Evolutionary conservation across 306 rosid genomes (phyloP).

Genomic region (Vigna unguiculata): DNA sequence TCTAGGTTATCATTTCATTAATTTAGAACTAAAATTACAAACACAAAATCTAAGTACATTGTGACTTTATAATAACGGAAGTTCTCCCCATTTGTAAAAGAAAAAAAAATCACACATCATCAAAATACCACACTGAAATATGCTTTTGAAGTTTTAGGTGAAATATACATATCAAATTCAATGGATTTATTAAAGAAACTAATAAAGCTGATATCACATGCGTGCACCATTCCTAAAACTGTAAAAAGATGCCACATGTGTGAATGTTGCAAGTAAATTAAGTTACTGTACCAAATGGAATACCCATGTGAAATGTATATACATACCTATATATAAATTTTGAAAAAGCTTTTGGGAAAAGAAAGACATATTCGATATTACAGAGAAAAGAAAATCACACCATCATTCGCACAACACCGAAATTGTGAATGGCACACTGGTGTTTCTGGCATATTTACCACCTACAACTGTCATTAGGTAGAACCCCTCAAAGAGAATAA

Average conservation of each 20-base stretch:
- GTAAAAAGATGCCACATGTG: not conserved
- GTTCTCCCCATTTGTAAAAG: not conserved
- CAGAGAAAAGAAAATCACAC: constrained; percentile 34
- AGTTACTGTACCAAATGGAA: too few species aligned
- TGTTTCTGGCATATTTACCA: too few species aligned
- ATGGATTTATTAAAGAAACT: not conserved
- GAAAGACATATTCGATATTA: not conserved
- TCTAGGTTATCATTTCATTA: too few species aligned
- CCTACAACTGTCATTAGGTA: too few species aligned
- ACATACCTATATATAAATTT: not conserved
- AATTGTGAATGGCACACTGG: too few species aligned
- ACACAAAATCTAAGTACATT: too few species aligned
- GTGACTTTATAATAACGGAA: too few species aligned
- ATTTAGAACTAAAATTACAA: too few species aligned
- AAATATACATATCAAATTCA: not conserved
- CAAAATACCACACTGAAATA: not conserved
- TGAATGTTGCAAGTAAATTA: not conserved
- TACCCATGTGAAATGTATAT: not conserved
- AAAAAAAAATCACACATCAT: not conserved
- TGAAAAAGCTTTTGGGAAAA: not conserved
- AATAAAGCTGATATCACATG: not conserved
- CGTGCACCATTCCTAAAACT: not conserved
- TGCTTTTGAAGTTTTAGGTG: constrained; percentile 9
- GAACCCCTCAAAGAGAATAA: too few species aligned
- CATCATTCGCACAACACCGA: too few species aligned